Evolutionary conservation across 2,329 filamentous ascomycete species (phyloP).

Genomic region (Macrophomina tecta): DNA sequence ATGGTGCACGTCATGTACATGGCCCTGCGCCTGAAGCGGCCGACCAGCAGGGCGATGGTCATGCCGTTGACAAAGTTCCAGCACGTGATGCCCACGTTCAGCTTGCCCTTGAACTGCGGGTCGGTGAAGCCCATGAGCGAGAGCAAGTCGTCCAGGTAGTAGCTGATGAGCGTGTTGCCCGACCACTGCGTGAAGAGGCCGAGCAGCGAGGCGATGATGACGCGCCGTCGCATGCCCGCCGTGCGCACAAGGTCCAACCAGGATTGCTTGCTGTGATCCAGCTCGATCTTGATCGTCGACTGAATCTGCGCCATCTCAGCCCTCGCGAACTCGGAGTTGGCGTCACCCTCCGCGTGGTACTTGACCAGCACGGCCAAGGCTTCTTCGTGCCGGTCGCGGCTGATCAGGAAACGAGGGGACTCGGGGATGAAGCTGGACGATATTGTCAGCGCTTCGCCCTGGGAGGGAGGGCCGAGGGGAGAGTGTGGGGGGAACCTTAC

Average conservation of each 20-base stretch:
- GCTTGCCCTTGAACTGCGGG: slow-evolving; percentile 58
- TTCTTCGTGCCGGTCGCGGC: slow-evolving; percentile 67
- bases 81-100: slow-evolving; percentile 65
- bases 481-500: slow-evolving; percentile 36
- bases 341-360: slow-evolving; percentile 67
- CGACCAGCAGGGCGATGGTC: slow-evolving; percentile 62
- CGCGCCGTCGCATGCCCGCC: slow-evolving; percentile 67
- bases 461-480: neutral
- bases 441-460: slow-evolving; percentile 53
- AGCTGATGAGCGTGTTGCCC: slow-evolving; percentile 70
- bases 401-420: slow-evolving; percentile 69
- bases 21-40: slow-evolving; percentile 61
- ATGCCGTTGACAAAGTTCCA: slow-evolving; percentile 54
- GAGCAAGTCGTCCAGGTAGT: slow-evolving; percentile 70
- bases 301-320: slow-evolving; percentile 72
- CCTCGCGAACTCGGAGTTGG: slow-evolving; percentile 61
- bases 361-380: slow-evolving; percentile 66
- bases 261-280: slow-evolving; percentile 59
- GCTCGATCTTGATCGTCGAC: slow-evolving; percentile 66
- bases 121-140: slow-evolving; percentile 64
- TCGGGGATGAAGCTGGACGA: slow-evolving; percentile 59
- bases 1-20: slow-evolving; percentile 59
- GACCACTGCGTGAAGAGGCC: slow-evolving; percentile 72
- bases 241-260: slow-evolving; percentile 69
- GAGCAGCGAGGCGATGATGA: slow-evolving; percentile 63